Percentiles rank a stretch among this genome's conserved stretches.
phyloP scores from a whole-genome alignment of 2,329 filamentous ascomycete species.

The Paracoccidioides brasiliensis region DNA sequence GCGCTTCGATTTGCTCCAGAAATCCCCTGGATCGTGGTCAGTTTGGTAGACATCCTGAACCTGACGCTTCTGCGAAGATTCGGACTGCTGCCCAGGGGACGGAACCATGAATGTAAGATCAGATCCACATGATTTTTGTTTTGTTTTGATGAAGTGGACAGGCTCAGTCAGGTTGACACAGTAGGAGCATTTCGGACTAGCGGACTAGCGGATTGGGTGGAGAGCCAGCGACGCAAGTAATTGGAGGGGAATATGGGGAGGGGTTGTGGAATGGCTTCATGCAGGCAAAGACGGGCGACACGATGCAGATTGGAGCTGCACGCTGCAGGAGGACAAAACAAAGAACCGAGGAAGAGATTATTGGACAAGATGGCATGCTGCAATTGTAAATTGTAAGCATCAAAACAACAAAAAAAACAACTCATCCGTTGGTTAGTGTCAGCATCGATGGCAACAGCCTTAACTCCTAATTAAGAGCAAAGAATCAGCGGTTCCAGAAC shows the following conservation, averaged over 20 bases:
- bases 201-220: slow-evolving; percentile 1
- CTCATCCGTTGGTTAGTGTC: not conserved
- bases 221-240: not conserved
- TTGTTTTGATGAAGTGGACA: not conserved
- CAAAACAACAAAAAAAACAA: not conserved
- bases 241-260: slow-evolving; percentile 2
- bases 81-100: not conserved
- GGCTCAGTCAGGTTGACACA: not conserved
- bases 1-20: not conserved
- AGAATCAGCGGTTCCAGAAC: not conserved
- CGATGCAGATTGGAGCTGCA: not conserved
- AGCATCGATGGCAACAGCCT: not conserved
- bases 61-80: not conserved
- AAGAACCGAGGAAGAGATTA: slow-evolving; percentile 3
- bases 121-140: slow-evolving; percentile 1
- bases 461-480: not conserved
- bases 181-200: not conserved
- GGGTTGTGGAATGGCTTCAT: slow-evolving; percentile 4
- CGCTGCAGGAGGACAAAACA: slow-evolving; percentile 5
- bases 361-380: slow-evolving; percentile 2
- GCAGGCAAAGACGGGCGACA: not conserved
- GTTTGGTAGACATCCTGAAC: not conserved
- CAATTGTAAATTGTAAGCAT: not conserved
- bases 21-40: not conserved
- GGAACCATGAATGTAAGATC: not conserved